Percentiles rank a stretch among this genome's conserved stretches.
Conservation (phyloP, 1,139 yeast genomes). For the Blastobotrys indianensis region DNA sequence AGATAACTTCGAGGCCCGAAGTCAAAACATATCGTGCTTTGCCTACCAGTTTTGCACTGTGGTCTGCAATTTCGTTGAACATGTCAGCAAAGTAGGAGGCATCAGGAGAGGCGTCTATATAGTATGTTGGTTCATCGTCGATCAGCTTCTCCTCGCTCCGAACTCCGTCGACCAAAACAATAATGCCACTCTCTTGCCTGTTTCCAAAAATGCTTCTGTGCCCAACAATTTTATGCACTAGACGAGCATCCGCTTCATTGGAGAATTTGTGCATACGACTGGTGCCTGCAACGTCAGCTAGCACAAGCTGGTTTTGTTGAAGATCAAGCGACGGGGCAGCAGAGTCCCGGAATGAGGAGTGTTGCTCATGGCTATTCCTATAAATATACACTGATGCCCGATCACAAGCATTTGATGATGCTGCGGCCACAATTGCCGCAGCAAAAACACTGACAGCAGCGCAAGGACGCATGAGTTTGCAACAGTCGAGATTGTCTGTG, state of each 20-base stretch:
- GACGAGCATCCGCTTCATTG: conserved; percentile 18
- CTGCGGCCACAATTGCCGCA: conserved; percentile 1
- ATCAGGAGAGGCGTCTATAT: conserved; percentile 19
- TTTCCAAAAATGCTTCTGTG: conserved; percentile 10
- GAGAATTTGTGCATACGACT: conserved; percentile 16
- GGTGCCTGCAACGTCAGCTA: conserved; percentile 26
- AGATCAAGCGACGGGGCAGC: conserved; percentile 13
- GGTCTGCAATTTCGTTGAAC: conserved; percentile 17
- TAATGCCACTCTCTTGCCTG: conserved; percentile 14
- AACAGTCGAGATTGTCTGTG: too few relatives aligned
- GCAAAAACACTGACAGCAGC: neutral
- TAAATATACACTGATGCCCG: conserved; percentile 14
- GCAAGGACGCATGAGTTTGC: too few relatives aligned
- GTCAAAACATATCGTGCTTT: conserved; percentile 15
- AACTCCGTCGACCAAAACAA: conserved; percentile 24
- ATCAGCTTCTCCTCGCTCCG: conserved; percentile 12
- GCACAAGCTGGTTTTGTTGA: conserved; percentile 26
- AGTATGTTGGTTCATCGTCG: conserved; percentile 20
- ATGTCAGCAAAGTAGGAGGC: conserved; percentile 16
- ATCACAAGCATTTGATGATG: conserved; percentile 2
- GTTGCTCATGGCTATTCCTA: conserved; percentile 7
- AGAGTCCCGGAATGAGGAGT: conserved; percentile 8
- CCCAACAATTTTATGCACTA: conserved; percentile 12
- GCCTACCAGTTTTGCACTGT: conserved; percentile 18
- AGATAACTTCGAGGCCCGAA: conserved; percentile 19